Percentiles rank a stretch among this genome's conserved stretches.
These are phyloP conservation scores for Mortierella sp. DNA, from an alignment of 371 early-diverging fungal genomes.

Conservation along the genomic window DNA sequence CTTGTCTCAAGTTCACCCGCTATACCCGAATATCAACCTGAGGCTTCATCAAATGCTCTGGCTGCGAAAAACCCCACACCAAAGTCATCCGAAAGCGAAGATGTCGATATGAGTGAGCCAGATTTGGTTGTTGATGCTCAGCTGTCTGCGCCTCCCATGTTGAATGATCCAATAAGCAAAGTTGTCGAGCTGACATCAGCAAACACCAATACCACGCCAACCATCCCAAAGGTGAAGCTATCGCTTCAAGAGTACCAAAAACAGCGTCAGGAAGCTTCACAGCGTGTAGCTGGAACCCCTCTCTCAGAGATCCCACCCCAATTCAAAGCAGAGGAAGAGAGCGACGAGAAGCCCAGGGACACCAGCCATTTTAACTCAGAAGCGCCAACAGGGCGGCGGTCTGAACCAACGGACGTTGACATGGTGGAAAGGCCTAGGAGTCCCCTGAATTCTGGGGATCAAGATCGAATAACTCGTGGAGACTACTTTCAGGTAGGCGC, in stretches of 20 bases:
- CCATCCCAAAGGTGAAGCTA: conserved; percentile 62
- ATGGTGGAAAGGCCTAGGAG: conserved; percentile 7
- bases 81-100: conserved; percentile 5
- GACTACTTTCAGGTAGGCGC: conserved; percentile 42
- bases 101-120: conserved; percentile 32
- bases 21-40: conserved; percentile 2
- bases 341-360: neutral
- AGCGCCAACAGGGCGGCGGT: neutral
- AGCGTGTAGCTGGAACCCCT: conserved; percentile 8
- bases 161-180: neutral
- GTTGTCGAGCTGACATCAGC: neutral
- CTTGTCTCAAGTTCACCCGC: conserved; percentile 22
- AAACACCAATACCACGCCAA: conserved; percentile 15
- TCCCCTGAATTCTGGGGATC: neutral
- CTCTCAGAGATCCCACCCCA: neutral
- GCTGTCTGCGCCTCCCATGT: neutral
- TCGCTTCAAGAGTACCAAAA: conserved; percentile 66
- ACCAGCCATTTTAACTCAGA: neutral
- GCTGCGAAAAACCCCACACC: neutral
- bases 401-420: conserved; percentile 23
- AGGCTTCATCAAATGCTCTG: neutral
- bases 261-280: conserved; percentile 57
- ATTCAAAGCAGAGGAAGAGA: neutral
- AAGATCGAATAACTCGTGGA: neutral
- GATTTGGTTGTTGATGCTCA: neutral